Evolutionary conservation across 768 basidiomycete genomes (phyloP).

Genomic region (Trametes punicea): DNA sequence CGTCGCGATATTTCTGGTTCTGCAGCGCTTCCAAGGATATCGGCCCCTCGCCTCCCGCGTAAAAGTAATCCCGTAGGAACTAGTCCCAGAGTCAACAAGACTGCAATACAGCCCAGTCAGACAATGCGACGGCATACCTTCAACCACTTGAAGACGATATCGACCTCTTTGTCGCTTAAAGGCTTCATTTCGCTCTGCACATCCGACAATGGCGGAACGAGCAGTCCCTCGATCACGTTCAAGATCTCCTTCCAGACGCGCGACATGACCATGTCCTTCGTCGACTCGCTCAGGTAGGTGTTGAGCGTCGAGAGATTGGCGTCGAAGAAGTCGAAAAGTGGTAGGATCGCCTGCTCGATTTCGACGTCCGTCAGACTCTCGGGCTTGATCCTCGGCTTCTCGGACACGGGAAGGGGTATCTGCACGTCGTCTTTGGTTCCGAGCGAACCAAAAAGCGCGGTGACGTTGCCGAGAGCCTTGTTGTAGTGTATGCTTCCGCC

Average conservation of each 20-base stretch:
- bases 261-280: constrained; percentile 90
- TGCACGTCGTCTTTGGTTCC: constrained; percentile 70
- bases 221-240: constrained; percentile 76
- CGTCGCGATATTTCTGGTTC: constrained; percentile 92
- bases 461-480: constrained; percentile 81
- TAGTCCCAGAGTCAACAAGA: constrained; percentile 28
- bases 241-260: constrained; percentile 96
- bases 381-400: constrained; percentile 75
- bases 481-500: constrained; percentile 75
- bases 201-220: constrained; percentile 89
- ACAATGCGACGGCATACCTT: constrained; percentile 50
- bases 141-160: constrained; percentile 98
- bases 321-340: constrained; percentile 95
- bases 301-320: constrained; percentile 89
- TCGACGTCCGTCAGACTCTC: constrained; percentile 89
- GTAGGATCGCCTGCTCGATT: constrained; percentile 87
- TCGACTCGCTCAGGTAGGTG: constrained; percentile 76
- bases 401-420: constrained; percentile 67
- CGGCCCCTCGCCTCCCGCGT: constrained; percentile 90
- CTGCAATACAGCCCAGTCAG: not conserved
- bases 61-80: constrained; percentile 95
- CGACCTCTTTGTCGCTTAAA: constrained; percentile 92
- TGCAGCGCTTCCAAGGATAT: constrained; percentile 83
- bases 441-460: constrained; percentile 74
- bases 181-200: constrained; percentile 86